These are phyloP conservation scores for Lycium barbarum DNA, from an alignment of 257 asterid genomes.

Conservation along the genomic window DNA sequence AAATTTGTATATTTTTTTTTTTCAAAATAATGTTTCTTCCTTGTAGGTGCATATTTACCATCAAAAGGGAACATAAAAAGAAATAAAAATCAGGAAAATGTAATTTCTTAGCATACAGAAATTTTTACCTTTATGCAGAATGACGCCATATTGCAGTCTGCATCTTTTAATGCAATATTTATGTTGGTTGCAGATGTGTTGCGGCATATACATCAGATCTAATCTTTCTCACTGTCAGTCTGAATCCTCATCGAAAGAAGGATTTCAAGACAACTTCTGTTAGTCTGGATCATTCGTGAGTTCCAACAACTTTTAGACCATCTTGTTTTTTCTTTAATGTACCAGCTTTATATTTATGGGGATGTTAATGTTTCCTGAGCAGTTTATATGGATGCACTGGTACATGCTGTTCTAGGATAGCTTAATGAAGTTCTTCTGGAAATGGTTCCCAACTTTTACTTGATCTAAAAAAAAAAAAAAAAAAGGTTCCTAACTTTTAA, in stretches of 20 bases:
- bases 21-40: not conserved
- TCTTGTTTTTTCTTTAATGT: conserved; percentile 22
- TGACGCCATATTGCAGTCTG: conserved; percentile 15
- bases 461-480: no score
- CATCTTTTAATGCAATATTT: conserved; percentile 26
- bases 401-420: not conserved
- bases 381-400: not conserved
- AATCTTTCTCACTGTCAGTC: conserved; percentile 66
- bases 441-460: not conserved
- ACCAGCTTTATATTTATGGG: not conserved
- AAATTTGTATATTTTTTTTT: not conserved
- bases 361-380: not conserved
- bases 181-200: conserved; percentile 70
- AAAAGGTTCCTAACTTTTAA: not conserved
- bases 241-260: conserved; percentile 87
- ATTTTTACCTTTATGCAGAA: not conserved
- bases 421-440: not conserved
- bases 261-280: conserved; percentile 65
- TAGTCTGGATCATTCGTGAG: conserved; percentile 96
- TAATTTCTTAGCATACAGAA: not conserved
- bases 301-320: conserved; percentile 24
- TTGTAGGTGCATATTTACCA: not conserved
- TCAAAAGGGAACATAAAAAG: not conserved
- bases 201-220: conserved; percentile 93
- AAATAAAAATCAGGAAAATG: not conserved